These are phyloP conservation scores for Exidia glandulosa DNA, from an alignment of 768 basidiomycete species.

Conservation along the genomic window DNA sequence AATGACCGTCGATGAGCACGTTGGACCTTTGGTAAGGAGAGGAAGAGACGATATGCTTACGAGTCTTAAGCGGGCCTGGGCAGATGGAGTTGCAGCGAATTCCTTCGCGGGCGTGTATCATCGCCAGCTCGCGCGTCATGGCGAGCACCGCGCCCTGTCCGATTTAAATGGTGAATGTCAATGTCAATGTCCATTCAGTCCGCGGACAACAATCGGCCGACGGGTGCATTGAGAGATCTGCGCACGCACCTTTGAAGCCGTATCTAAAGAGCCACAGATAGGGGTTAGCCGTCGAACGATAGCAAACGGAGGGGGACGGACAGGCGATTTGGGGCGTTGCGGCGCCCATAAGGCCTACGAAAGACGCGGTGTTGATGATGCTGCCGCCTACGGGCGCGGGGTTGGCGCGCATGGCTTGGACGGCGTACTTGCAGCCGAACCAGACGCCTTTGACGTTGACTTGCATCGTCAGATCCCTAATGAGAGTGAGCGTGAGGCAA, in stretches of 20 bases:
- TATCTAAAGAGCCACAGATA: constrained; percentile 6
- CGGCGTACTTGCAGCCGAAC: constrained; percentile 98
- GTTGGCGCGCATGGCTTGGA: constrained; percentile 92
- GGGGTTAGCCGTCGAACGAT: background rate
- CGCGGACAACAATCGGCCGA: background rate
- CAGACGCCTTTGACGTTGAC: constrained; percentile 98
- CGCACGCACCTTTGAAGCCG: constrained; percentile 18
- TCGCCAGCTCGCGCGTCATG: constrained; percentile 95
- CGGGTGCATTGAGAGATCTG: too few species aligned
- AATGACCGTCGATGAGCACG: background rate
- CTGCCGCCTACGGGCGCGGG: constrained; percentile 69
- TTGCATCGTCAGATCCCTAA: constrained; percentile 67
- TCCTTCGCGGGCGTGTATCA: constrained; percentile 95
- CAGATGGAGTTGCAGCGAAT: constrained; percentile 93
- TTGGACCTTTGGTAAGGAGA: background rate
- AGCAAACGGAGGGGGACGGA: too few species aligned
- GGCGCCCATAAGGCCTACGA: constrained; percentile 91
- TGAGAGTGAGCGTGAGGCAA: too few species aligned
- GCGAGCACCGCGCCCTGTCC: constrained; percentile 82
- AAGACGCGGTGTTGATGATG: constrained; percentile 97
- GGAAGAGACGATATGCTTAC: constrained; percentile 33
- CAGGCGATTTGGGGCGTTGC: constrained; percentile 98
- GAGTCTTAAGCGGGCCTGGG: constrained; percentile 96
- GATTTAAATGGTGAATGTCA: too few species aligned
- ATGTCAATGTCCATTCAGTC: background rate